phyloP scores from a whole-genome alignment of 1,284 basidiomycete species.

The Ganoderma boninense region DNA sequence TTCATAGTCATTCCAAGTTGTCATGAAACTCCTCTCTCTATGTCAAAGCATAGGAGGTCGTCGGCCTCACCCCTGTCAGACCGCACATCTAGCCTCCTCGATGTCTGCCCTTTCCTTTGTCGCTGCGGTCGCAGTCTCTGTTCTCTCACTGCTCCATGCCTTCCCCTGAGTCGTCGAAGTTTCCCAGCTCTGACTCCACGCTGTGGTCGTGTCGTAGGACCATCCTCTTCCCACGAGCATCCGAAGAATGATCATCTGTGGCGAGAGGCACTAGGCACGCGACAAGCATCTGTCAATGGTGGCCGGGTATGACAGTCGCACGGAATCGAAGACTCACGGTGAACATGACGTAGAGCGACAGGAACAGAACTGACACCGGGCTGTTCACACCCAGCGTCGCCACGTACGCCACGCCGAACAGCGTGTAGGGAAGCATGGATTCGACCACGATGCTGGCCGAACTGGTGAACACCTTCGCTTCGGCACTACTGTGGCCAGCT shows the following conservation, averaged over 20 bases:
- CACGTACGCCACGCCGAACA: conserved; percentile 26
- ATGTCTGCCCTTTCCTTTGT: too few species aligned
- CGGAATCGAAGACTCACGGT: conserved; percentile 15
- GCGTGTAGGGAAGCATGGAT: conserved; percentile 22
- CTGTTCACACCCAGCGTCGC: conserved; percentile 23
- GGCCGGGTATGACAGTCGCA: not conserved
- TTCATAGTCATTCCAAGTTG: too few species aligned
- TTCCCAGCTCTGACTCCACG: not conserved
- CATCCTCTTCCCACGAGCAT: conserved; percentile 12
- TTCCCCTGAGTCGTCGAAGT: not conserved
- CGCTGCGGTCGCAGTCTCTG: too few species aligned
- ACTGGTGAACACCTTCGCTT: conserved; percentile 18
- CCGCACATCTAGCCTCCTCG: too few species aligned
- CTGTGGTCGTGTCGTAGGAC: not conserved
- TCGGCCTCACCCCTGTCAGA: too few species aligned
- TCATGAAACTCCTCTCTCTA: too few species aligned
- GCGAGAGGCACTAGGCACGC: conserved; percentile 18
- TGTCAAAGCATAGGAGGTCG: too few species aligned
- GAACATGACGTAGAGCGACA: conserved; percentile 30
- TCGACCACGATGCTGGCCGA: conserved; percentile 23
- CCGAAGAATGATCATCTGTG: conserved; percentile 24
- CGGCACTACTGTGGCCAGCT: conserved; percentile 10
- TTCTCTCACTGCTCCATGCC: not conserved
- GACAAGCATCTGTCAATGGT: not conserved
- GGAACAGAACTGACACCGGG: conserved; percentile 20